Base-by-base conservation (phyloP, 108 stramenopile genomes). In the Stephanodiscus minutulus region DNA sequence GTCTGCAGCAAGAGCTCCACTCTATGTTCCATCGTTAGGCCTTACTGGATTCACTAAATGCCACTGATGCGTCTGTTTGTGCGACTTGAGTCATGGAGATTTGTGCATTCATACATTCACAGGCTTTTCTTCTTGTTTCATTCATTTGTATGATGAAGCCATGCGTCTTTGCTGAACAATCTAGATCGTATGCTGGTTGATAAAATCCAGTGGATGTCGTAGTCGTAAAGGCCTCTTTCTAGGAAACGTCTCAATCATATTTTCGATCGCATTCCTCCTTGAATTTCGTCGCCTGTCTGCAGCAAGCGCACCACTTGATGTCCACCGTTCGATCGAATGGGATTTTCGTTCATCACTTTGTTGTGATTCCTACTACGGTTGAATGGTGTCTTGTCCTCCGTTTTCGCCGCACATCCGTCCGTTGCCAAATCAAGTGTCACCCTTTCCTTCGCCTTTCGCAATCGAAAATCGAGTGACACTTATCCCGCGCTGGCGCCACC, bases 251-350 rank as follows among this genome's bases (percentile, higher is more conserved):
- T 61, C 59, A 12, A 28, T 28, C 59, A 71, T 43, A 22, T 22
- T 46, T 57, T 73, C 72, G 5, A 78, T 52, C 6, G 57, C 64
- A 28, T 56, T 66, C 22, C 64, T 67, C 43, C 78, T 67, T 17
- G 78, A 71, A 31, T 63, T 55, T 10, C 78, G 65, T 27, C 73
- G 50, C 21, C 78, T 60, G 6, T 79, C 78, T 20, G 58, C 71
- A 7, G 43, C 44, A 24, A 79, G 4, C 12, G 78, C 78, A 20
- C 78, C 78, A 64, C 78, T 79, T 22, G 78, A 79, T 4, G 72
- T 73, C 78, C 78, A 64, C 73, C 78, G 43, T 67, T 79, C 10
- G 66, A 68, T 49, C 71, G 55, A 8, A 46, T 39, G 8, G 70
- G 77, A 68, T 78, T 78, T 54, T 78, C 77, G 41, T 57, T 47